Evolutionary conservation across 2,329 filamentous ascomycete species (phyloP).

Genomic region (Lachnellula occidentalis): DNA sequence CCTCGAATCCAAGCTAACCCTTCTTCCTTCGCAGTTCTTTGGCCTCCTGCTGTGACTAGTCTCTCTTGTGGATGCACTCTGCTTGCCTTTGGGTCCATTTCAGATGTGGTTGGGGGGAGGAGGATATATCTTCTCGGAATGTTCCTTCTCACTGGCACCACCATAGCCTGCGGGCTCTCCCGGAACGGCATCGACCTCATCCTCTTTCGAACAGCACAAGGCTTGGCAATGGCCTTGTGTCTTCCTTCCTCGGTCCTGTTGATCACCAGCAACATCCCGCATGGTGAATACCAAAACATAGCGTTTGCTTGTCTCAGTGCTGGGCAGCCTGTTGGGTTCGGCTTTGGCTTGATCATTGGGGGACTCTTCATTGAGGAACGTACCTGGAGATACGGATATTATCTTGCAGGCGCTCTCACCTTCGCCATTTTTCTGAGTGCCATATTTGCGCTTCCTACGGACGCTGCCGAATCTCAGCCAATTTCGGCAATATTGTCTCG

Average conservation of each 20-base stretch:
- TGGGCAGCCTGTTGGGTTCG: conserved; percentile 47
- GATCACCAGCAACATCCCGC: conserved; percentile 41
- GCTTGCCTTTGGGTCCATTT: conserved; percentile 43
- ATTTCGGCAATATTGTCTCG: conserved; percentile 3
- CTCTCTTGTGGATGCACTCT: conserved; percentile 42
- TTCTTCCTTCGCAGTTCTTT: not conserved
- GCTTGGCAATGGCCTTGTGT: conserved; percentile 41
- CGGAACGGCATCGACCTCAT: conserved; percentile 39
- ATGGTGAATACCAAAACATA: conserved; percentile 44
- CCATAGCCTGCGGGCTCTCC: conserved; percentile 39
- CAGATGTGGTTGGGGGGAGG: conserved; percentile 44
- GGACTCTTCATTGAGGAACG: conserved; percentile 43
- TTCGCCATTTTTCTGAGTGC: conserved; percentile 17
- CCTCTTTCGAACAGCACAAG: conserved; percentile 41
- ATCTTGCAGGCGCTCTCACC: conserved; percentile 39
- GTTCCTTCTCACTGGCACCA: conserved; percentile 38
- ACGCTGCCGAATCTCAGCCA: conserved; percentile 8
- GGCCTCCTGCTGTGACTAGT: conserved; percentile 31
- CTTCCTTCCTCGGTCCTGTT: conserved; percentile 45
- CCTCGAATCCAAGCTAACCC: too few species aligned
- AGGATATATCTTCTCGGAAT: conserved; percentile 41
- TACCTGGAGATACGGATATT: conserved; percentile 48
- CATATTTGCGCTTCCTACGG: conserved; percentile 16
- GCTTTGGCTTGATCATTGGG: conserved; percentile 44
- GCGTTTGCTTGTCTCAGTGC: conserved; percentile 46